Evolutionary conservation across 441 rosid species (phyloP).

Genomic region (Arabidopsis hybrid): DNA sequence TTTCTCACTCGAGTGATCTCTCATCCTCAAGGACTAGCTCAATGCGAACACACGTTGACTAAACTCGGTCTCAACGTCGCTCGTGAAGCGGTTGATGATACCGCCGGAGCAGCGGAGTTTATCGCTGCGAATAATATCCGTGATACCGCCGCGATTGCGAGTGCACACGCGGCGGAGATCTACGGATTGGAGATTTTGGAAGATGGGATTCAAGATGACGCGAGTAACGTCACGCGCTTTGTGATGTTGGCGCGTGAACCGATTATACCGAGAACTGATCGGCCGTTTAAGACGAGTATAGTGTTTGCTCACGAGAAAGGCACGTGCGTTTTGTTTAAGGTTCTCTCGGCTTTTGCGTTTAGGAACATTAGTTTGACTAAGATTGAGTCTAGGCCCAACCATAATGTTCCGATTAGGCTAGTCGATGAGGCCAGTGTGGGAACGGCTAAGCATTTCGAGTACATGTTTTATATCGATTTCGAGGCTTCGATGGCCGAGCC

Average conservation of each 20-base stretch:
- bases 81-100: slow-evolving; percentile 92
- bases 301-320: slow-evolving; percentile 97
- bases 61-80: slow-evolving; percentile 79
- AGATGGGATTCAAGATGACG: slow-evolving; percentile 93
- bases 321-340: slow-evolving; percentile 88
- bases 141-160: slow-evolving; percentile 89
- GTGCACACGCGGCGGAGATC: slow-evolving; percentile 88
- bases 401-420: slow-evolving; percentile 78
- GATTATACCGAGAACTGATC: slow-evolving; percentile 87
- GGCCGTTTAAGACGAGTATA: slow-evolving; percentile 96
- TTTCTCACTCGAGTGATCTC: slow-evolving; percentile 82
- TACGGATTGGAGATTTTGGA: slow-evolving; percentile 78
- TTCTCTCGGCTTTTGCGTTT: slow-evolving; percentile 91
- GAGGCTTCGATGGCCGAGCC: slow-evolving; percentile 98
- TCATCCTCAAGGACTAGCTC: slow-evolving; percentile 94
- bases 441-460: slow-evolving; percentile 94
- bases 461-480: slow-evolving; percentile 89
- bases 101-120: slow-evolving; percentile 91
- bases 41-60: slow-evolving; percentile 83
- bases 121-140: slow-evolving; percentile 71
- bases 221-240: slow-evolving; percentile 87
- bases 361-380: slow-evolving; percentile 88
- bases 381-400: slow-evolving; percentile 93
- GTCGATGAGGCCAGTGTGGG: slow-evolving; percentile 88
- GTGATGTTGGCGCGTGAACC: slow-evolving; percentile 98